Conservation (phyloP, 2,329 filamentous ascomycete species). For the Calonectria ilicicola region DNA sequence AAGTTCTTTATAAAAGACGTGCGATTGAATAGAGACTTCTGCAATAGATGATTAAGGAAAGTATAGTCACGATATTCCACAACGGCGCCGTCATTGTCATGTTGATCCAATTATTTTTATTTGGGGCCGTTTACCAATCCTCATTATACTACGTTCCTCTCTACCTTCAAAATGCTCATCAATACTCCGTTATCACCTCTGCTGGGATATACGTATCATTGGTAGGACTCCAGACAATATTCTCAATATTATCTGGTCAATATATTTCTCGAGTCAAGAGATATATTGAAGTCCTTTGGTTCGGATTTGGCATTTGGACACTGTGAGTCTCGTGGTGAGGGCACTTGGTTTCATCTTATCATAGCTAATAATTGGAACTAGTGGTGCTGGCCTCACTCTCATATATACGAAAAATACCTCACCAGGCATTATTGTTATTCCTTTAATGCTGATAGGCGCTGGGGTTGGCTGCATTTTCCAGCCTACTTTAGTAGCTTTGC, state of each 20-base stretch:
- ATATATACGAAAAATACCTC: conserved; percentile 59
- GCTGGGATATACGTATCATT: conserved; percentile 64
- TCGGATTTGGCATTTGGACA: conserved; percentile 50
- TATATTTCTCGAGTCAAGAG: conserved; percentile 68
- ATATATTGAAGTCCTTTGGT: conserved; percentile 70
- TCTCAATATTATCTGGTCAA: conserved; percentile 63
- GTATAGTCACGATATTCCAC: conserved; percentile 63
- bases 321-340: conserved; percentile 38
- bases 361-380: background rate
- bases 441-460: conserved; percentile 59
- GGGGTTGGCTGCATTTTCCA: conserved; percentile 65
- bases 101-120: conserved; percentile 68
- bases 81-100: conserved; percentile 65
- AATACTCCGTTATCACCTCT: conserved; percentile 54
- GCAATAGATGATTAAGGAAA: background rate
- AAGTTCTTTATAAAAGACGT: background rate
- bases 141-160: conserved; percentile 72
- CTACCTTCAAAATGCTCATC: conserved; percentile 69
- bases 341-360: background rate
- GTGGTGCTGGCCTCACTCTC: conserved; percentile 64
- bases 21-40: background rate
- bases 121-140: conserved; percentile 70
- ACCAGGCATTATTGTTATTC: conserved; percentile 60
- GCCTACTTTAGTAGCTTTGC: conserved; percentile 65
- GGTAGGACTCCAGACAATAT: conserved; percentile 58